phyloP scores from a whole-genome alignment of 2,329 filamentous ascomycete genomes.

The Aspergillus luchuensis region DNA sequence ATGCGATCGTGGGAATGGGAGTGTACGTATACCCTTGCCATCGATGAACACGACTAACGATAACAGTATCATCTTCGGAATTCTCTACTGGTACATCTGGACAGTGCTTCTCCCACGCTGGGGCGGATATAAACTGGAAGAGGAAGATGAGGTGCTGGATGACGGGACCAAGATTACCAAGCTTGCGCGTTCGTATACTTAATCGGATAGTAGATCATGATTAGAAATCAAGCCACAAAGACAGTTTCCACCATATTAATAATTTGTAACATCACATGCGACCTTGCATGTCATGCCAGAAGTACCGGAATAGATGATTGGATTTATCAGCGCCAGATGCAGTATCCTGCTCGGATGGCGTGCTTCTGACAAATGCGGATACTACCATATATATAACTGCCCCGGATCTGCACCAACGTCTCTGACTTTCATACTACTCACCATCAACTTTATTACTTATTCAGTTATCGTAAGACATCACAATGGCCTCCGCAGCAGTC shows the following conservation, averaged over 20 bases:
- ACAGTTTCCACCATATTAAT: background rate
- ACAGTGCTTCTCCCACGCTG: constrained; percentile 62
- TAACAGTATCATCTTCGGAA: constrained; percentile 57
- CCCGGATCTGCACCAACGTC: background rate
- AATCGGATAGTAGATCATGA: background rate
- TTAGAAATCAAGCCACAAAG: background rate
- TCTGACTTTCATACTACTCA: too few species aligned
- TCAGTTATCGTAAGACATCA: background rate
- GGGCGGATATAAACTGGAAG: constrained; percentile 64
- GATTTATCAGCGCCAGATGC: constrained; percentile 33
- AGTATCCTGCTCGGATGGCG: constrained; percentile 31
- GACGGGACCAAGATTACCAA: constrained; percentile 70
- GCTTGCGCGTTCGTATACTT: constrained; percentile 43
- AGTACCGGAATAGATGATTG: background rate
- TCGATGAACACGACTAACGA: constrained; percentile 16
- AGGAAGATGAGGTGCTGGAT: constrained; percentile 59
- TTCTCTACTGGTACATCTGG: constrained; percentile 71
- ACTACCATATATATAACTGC: background rate
- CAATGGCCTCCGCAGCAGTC: constrained; percentile 37
- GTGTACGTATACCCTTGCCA: constrained; percentile 42
- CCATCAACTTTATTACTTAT: background rate
- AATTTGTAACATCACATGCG: background rate
- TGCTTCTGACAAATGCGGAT: constrained; percentile 38
- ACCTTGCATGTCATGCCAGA: background rate
- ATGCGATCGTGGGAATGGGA: constrained; percentile 54